Base-by-base conservation (phyloP, 2,329 filamentous ascomycete species). In the Aureobasidium sp. region DNA sequence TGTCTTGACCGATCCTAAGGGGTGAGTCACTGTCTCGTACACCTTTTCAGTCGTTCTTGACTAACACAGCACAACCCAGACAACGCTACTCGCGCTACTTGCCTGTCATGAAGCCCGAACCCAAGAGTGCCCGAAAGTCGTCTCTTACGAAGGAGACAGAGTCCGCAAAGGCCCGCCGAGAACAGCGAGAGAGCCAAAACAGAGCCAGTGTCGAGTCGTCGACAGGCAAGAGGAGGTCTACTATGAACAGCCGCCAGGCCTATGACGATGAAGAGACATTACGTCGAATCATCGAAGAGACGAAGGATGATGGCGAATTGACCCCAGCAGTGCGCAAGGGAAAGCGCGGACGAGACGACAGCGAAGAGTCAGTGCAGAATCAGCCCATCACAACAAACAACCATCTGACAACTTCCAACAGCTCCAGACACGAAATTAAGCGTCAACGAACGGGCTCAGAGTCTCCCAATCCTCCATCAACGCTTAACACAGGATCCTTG, bases 221-320 rank as follows among this genome's bases (percentile, higher is more conserved):
- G 60, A 82, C 84, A 58, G 86, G 87, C 41, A 97, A 97, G 74
- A 85, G 94, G 64, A 85, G 94, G 32, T 96, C 91, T 23, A 99
- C 94, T 7, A 97, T 97, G 91, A 96, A 97, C 72, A 99, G 94
- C 73, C 86, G 93, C 65, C 92, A 93, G 46, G 93, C 91, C 26
- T 97, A 97, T 69, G 92, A 97, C 67, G 94, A 99, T 75, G 92
- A 96, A 68, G 91, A 95, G 73, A 87, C 92, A 70, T 75, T 99
- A 42, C 85, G 91, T 61, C 85, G 89, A 67, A 94, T 93, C 34
- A 91, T 99, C 68, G 93, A 97, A 74, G 92, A 95, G 65, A 99
- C 94, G 78, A 97, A 92, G 76, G 87, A 90, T 70, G 90, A 95
- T 47, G 85, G 82, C 12, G 79, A 81, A 52, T 85, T 87, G 39